These are phyloP conservation scores for Trametes punicea DNA, from an alignment of 768 basidiomycete species.

Conservation along the genomic window DNA sequence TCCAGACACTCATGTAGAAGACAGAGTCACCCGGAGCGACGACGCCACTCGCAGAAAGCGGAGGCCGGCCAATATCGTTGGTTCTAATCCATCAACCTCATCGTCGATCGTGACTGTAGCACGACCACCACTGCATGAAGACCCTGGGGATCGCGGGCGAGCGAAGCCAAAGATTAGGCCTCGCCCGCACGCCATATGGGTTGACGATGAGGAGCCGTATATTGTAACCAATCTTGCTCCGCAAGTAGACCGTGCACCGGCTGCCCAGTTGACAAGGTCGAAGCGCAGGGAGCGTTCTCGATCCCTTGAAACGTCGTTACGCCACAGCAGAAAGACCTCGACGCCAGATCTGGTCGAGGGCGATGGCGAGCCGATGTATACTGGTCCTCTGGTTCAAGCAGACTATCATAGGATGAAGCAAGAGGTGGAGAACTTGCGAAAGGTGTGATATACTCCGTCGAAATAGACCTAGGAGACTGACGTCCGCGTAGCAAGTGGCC, in stretches of 20 bases:
- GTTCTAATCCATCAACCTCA: not conserved
- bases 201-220: conserved; percentile 11
- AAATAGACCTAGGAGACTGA: not conserved
- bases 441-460: conserved; percentile 15
- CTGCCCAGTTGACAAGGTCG: conserved; percentile 2
- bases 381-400: conserved; percentile 13
- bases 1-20: conserved; percentile 28
- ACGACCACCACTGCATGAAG: conserved; percentile 6
- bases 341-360: conserved; percentile 31
- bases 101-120: not conserved
- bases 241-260: conserved; percentile 9
- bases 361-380: conserved; percentile 21
- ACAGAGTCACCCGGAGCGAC: conserved; percentile 24
- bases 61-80: conserved; percentile 20
- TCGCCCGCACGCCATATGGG: not conserved
- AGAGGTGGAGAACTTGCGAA: conserved; percentile 26
- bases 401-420: conserved; percentile 25
- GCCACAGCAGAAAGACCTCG: conserved; percentile 23
- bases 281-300: conserved; percentile 36
- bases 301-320: conserved; percentile 32
- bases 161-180: conserved; percentile 12
- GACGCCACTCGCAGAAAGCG: conserved; percentile 31
- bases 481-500: conserved; percentile 18
- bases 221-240: conserved; percentile 22
- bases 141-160: conserved; percentile 14